Percentiles rank a stretch among this genome's conserved stretches.
Conservation (phyloP, 352 stramenopile species). For the Phytopythium chamaehyphon region DNA sequence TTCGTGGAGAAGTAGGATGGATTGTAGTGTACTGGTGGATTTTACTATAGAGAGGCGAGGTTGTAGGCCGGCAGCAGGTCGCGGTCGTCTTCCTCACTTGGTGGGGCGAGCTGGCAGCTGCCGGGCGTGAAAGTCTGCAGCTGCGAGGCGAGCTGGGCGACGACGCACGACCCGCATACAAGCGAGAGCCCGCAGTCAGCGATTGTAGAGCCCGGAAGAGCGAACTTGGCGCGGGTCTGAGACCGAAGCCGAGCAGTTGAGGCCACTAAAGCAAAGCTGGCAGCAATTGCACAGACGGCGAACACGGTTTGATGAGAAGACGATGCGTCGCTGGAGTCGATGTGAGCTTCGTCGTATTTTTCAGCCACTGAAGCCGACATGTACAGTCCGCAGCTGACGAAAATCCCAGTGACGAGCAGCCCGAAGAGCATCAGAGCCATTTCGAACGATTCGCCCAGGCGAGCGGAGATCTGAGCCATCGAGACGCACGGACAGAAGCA, state of each 20-base stretch:
- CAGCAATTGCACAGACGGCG: constrained; percentile 10
- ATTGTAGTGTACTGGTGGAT: no score
- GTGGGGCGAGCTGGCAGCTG: constrained; percentile 29
- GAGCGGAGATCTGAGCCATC: constrained; percentile 27
- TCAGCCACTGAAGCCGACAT: constrained; percentile 16
- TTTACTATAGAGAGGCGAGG: not conserved
- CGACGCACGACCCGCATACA: constrained; percentile 35
- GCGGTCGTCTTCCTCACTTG: not conserved
- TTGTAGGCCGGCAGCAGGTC: constrained; percentile 19
- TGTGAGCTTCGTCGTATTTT: constrained; percentile 1
- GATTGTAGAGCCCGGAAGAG: constrained; percentile 28
- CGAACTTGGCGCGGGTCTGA: constrained; percentile 29
- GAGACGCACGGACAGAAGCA: constrained; percentile 36
- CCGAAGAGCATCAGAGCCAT: constrained; percentile 20
- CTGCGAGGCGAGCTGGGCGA: constrained; percentile 59
- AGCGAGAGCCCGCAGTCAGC: constrained; percentile 14
- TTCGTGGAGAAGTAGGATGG: no score
- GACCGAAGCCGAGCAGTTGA: constrained; percentile 26
- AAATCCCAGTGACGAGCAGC: constrained; percentile 22
- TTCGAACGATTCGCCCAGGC: constrained; percentile 25
- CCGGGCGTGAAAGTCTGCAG: constrained; percentile 50
- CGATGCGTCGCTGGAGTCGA: not conserved
- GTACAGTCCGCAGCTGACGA: constrained; percentile 24
- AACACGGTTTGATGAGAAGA: constrained; percentile 10
- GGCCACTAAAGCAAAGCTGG: constrained; percentile 8